Conservation (phyloP, 1,284 basidiomycete genomes). For the Ceratobasidium sp. region DNA sequence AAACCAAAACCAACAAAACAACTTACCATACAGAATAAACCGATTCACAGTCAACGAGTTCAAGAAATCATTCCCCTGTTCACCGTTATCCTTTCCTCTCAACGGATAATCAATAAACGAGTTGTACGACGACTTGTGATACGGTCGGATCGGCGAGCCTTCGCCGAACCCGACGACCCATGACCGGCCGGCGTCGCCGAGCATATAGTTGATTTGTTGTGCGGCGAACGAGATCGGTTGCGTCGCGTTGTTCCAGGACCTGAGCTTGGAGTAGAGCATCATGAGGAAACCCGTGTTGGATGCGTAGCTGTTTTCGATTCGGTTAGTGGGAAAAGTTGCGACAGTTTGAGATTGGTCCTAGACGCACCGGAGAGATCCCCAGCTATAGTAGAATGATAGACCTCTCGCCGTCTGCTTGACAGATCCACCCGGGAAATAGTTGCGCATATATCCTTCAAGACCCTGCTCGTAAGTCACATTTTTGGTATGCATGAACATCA, state of each 20-base stretch:
- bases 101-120: constrained; percentile 45
- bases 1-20: no score
- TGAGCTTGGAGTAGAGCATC: constrained; percentile 48
- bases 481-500: constrained; percentile 45
- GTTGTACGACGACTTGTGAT: constrained; percentile 45
- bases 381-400: constrained; percentile 44
- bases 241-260: constrained; percentile 36
- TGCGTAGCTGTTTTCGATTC: constrained; percentile 31
- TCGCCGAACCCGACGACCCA: constrained; percentile 50
- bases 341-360: neutral
- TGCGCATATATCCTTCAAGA: constrained; percentile 38
- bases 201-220: constrained; percentile 49
- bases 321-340: neutral
- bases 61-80: no score
- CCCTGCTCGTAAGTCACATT: constrained; percentile 45
- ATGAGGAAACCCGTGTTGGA: constrained; percentile 46
- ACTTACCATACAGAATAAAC: constrained; percentile 48
- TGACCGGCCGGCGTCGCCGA: constrained; percentile 48
- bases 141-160: constrained; percentile 46
- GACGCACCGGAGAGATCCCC: constrained; percentile 47
- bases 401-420: constrained; percentile 49
- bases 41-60: constrained; percentile 44
- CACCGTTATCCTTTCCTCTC: no score
- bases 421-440: constrained; percentile 46
- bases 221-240: constrained; percentile 43